These are phyloP conservation scores for Fraxinus sp. DNA, from an alignment of 305 asterid genomes.

Conservation along the genomic window DNA sequence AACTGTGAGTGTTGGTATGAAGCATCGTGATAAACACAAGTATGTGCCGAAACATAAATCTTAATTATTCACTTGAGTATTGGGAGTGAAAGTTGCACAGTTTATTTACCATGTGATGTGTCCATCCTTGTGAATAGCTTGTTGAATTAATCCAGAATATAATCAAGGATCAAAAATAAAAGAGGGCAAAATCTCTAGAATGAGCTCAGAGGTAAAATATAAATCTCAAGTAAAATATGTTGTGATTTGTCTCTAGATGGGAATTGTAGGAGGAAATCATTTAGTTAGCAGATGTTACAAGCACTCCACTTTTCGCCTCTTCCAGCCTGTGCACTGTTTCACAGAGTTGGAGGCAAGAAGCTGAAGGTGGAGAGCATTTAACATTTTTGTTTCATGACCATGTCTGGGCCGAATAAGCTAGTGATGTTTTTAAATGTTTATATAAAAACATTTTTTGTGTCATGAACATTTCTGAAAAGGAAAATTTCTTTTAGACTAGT, in stretches of 20 bases:
- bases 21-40: neutral
- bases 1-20: slow-evolving; percentile 8
- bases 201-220: neutral
- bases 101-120: neutral
- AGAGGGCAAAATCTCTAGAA: neutral
- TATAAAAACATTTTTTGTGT: no score
- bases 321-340: neutral
- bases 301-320: neutral
- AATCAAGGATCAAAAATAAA: neutral
- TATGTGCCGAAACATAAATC: neutral
- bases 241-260: neutral
- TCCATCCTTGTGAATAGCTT: neutral
- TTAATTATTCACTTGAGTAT: neutral
- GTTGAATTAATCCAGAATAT: neutral
- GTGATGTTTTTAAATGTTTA: slow-evolving; percentile 1
- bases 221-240: neutral
- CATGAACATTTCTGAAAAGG: neutral
- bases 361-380: neutral
- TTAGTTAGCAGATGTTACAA: slow-evolving; percentile 10
- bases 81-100: neutral
- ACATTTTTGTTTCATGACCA: slow-evolving; percentile 3
- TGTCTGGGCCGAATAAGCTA: neutral
- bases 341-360: slow-evolving; percentile 3
- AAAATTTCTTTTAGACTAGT: neutral
- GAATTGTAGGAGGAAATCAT: slow-evolving; percentile 1